Percentiles rank a stretch among this genome's conserved stretches.
Conservation (phyloP, 352 stramenopile genomes). For the Phytopythium vexans region DNA sequence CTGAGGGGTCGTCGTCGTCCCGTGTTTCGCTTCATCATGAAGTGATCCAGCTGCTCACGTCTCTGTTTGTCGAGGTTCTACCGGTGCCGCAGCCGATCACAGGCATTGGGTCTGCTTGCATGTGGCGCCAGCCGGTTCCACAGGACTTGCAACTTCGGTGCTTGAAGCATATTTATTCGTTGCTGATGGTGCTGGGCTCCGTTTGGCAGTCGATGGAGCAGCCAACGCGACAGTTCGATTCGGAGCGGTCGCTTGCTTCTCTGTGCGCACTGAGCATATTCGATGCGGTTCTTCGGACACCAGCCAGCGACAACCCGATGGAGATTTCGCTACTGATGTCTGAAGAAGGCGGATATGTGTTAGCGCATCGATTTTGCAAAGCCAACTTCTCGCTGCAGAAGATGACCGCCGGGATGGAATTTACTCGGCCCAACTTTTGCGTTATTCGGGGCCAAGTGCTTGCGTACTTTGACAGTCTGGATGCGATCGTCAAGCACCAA, state of each 20-base stretch:
- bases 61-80: constrained; percentile 78
- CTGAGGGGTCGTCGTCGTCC: constrained; percentile 88
- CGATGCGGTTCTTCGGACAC: constrained; percentile 76
- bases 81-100: constrained; percentile 50
- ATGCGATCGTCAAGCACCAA: constrained; percentile 49
- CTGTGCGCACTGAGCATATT: constrained; percentile 80
- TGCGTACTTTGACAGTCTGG: constrained; percentile 75
- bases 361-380: constrained; percentile 84
- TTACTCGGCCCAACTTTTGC: constrained; percentile 74
- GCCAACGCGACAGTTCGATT: constrained; percentile 84
- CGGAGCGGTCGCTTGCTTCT: constrained; percentile 73
- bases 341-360: constrained; percentile 73
- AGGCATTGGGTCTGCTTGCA: constrained; percentile 24
- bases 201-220: constrained; percentile 90
- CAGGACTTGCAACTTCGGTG: constrained; percentile 84
- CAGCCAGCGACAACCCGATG: constrained; percentile 66
- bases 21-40: constrained; percentile 86
- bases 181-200: constrained; percentile 76
- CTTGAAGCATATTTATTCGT: constrained; percentile 67
- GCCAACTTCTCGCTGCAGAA: constrained; percentile 79
- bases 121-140: constrained; percentile 70
- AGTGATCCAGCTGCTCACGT: constrained; percentile 86
- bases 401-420: constrained; percentile 79
- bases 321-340: constrained; percentile 83
- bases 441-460: constrained; percentile 70